phyloP scores from a whole-genome alignment of 371 early-diverging fungal genomes.

The Catenaria anguillulae region DNA sequence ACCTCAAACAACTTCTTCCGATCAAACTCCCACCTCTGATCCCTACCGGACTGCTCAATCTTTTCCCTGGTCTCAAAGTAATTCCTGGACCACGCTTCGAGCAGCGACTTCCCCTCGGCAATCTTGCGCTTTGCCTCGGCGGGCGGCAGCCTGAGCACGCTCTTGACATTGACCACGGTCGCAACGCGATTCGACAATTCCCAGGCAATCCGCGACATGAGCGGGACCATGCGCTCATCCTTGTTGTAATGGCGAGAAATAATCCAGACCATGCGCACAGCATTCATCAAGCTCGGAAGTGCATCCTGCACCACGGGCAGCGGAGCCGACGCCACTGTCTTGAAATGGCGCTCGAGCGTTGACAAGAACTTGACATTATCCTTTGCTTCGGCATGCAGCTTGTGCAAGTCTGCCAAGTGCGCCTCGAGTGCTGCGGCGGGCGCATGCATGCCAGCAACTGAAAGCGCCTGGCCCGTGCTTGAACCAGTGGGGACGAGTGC shows the following conservation, averaged over 20 bases:
- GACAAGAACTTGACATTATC: constrained; percentile 42
- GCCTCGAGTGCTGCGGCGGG: constrained; percentile 19
- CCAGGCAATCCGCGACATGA: constrained; percentile 42
- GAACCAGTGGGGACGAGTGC: constrained; percentile 25
- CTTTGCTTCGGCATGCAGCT: constrained; percentile 37
- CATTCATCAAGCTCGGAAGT: constrained; percentile 33
- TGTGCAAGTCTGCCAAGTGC: constrained; percentile 32
- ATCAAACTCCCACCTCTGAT: constrained; percentile 48
- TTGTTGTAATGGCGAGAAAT: constrained; percentile 44
- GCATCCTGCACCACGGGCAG: constrained; percentile 32
- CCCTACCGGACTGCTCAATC: constrained; percentile 40
- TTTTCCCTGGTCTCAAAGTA: constrained; percentile 42
- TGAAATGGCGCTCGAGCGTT: constrained; percentile 42
- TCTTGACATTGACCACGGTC: constrained; percentile 29
- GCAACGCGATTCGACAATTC: constrained; percentile 36
- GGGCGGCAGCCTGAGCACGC: constrained; percentile 29
- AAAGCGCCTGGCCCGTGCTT: neutral
- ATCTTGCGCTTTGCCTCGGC: constrained; percentile 29
- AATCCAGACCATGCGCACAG: constrained; percentile 47
- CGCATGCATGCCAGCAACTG: constrained; percentile 5
- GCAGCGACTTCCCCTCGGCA: constrained; percentile 27
- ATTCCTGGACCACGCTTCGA: constrained; percentile 33
- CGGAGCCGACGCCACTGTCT: constrained; percentile 31
- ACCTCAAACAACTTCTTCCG: constrained; percentile 40
- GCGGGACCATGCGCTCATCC: constrained; percentile 44